Percentiles rank a stretch among this genome's conserved stretches.
phyloP scores from a whole-genome alignment of 257 asterid genomes.

The Petrea volubilis region DNA sequence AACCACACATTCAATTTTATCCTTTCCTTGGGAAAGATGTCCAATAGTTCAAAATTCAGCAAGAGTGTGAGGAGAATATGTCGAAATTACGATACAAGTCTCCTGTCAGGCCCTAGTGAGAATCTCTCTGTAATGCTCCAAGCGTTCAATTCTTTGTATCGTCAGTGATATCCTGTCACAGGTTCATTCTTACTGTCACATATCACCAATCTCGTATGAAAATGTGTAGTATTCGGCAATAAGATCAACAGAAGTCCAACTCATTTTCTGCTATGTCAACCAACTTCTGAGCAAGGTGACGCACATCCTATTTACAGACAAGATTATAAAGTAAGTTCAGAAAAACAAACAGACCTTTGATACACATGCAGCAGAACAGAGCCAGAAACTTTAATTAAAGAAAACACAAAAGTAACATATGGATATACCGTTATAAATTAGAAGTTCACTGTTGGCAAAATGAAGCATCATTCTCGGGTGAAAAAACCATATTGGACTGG shows the following conservation, averaged over 20 bases:
- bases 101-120: not conserved
- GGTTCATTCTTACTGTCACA: conserved; percentile 19
- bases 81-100: not conserved
- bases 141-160: not conserved
- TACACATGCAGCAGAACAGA: too few relatives aligned
- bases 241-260: conserved; percentile 4
- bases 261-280: not conserved
- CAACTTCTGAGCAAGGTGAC: not conserved
- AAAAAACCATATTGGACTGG: conserved; percentile 33
- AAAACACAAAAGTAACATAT: not conserved
- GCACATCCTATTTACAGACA: too few relatives aligned
- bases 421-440: conserved; percentile 7
- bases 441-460: conserved; percentile 27
- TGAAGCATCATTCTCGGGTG: conserved; percentile 43
- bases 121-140: not conserved
- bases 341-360: too few relatives aligned
- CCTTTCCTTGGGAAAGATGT: not conserved
- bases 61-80: not conserved
- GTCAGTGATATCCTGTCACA: not conserved
- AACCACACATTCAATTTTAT: conserved; percentile 24
- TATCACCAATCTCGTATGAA: not conserved
- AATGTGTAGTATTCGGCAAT: conserved; percentile 2
- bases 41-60: not conserved
- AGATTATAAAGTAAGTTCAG: too few relatives aligned
- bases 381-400: not conserved